Base-by-base conservation (phyloP, 441 rosid genomes). In the Lepidium campestre region DNA sequence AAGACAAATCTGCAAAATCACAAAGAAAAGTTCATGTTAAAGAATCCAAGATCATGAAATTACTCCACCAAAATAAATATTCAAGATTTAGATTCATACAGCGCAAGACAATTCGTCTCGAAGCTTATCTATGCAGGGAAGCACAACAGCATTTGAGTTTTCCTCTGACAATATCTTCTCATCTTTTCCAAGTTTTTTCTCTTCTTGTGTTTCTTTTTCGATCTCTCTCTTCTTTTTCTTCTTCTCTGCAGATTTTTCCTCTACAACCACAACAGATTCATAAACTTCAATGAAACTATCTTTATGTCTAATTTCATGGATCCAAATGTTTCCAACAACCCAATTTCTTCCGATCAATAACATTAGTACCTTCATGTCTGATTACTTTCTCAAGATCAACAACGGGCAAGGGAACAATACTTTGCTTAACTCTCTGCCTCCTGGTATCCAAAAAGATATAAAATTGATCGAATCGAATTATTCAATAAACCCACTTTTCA, bases 91-190 rank as follows among this genome's bases (percentile, higher is more conserved):
- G 72, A 68, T 42, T 29, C 87, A 80, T 78, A 94, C 97, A 6
- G 99, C 99, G 55, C 99, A 94, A 13, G 99, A 91, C 55, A 93
- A 86, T 52, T 93, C 99, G 13, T 91, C 95, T 71, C 87, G 83
- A 17, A 93, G 97, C 71, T 85, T 89, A 63, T 91, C 97, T 54
- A 91, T 68, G 63, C 90, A 86, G 3, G 93, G 87, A 63, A 82
- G 74, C n/a, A 23, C 56, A 54, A 44, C 73, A 3, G 74, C 23
- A 52, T 42, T 65, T 20, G 86, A 62, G 73, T 67, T 62, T 37
- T 74, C 68, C 45, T 65, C 82, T 1, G 52, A 10, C 48, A 48
- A 39, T 0, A n/a, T 37, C 56, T 65, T 63, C 52, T 81, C 78
- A 22, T 77, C 74, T 57, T 32, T 76, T 47, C 49, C 58, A 34